Percentiles rank a stretch among this genome's conserved stretches.
Evolutionary conservation across 345 rosid species (phyloP).

Genomic region (Pistacia atlantica): DNA sequence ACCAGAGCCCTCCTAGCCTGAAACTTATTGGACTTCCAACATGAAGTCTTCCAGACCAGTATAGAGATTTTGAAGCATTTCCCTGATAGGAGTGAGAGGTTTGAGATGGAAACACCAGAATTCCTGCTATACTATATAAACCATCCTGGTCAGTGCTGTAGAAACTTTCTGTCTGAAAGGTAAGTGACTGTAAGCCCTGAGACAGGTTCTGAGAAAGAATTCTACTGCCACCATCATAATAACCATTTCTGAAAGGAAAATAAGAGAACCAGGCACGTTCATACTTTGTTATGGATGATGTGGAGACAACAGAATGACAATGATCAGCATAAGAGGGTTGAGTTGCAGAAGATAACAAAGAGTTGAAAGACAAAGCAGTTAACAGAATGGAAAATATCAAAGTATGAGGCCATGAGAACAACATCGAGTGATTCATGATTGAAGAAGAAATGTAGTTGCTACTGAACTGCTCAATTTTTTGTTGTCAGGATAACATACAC

Average conservation of each 20-base stretch:
- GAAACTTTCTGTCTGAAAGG: not conserved
- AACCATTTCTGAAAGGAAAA: conserved; percentile 11
- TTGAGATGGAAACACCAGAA: not conserved
- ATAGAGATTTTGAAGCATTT: not conserved
- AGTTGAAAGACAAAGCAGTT: not conserved
- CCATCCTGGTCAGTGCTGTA: conserved; percentile 19
- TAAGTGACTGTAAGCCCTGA: conserved; percentile 1
- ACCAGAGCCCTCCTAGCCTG: conserved; percentile 51
- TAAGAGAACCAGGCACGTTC: not conserved
- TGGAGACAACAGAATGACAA: conserved; percentile 34
- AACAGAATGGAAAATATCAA: conserved; percentile 5
- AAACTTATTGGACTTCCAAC: conserved; percentile 17
- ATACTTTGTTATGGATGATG: not conserved
- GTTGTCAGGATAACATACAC: not conserved
- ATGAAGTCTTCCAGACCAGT: not conserved
- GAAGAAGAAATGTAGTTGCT: not conserved
- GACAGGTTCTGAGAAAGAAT: conserved; percentile 5
- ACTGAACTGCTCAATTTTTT: not conserved
- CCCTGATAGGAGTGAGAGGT: not conserved
- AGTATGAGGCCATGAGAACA: not conserved
- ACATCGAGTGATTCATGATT: not conserved
- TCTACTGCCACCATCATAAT: conserved; percentile 14
- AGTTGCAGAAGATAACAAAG: conserved; percentile 13
- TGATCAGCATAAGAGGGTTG: conserved; percentile 27
- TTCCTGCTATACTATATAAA: conserved; percentile 24